Evolutionary conservation across 2,329 filamentous ascomycete species (phyloP).

Genomic region (Colletotrichum sp.): DNA sequence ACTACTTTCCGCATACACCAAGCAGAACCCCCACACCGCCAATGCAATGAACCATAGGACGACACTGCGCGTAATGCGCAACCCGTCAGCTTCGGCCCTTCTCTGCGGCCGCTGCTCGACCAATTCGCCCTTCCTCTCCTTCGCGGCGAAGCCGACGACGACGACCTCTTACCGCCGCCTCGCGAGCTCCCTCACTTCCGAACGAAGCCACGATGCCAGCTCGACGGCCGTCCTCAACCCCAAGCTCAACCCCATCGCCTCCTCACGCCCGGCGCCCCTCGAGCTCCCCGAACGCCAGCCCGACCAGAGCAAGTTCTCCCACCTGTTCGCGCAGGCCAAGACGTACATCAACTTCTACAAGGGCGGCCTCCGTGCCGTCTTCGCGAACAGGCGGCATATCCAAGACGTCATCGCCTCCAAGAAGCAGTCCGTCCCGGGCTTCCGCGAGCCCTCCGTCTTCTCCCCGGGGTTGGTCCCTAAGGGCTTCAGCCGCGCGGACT

Average conservation of each 20-base stretch:
- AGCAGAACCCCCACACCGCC: neutral
- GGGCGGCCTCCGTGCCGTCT: constrained; percentile 77
- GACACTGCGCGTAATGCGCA: constrained; percentile 23
- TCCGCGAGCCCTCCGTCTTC: constrained; percentile 51
- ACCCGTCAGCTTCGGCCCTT: neutral
- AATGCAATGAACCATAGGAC: constrained; percentile 23
- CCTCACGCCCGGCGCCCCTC: constrained; percentile 76
- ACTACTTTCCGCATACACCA: neutral
- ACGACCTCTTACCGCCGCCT: constrained; percentile 5
- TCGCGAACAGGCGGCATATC: constrained; percentile 66
- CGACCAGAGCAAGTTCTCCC: constrained; percentile 45
- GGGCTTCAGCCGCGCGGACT: constrained; percentile 65
- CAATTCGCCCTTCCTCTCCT: neutral
- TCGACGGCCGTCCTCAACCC: neutral
- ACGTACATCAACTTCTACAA: constrained; percentile 90
- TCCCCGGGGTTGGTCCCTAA: constrained; percentile 35
- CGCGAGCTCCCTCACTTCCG: constrained; percentile 1
- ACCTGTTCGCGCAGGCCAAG: constrained; percentile 65
- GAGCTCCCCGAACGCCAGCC: constrained; percentile 61
- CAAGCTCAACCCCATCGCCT: constrained; percentile 71
- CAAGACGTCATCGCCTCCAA: constrained; percentile 43
- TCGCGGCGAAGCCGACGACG: neutral
- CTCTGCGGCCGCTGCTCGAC: neutral
- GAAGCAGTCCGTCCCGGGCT: constrained; percentile 63
- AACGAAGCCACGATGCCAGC: neutral